Evolutionary conservation across 164 flowering plant species (phyloP).

Genomic region (Chimonanthus salicifolius): DNA sequence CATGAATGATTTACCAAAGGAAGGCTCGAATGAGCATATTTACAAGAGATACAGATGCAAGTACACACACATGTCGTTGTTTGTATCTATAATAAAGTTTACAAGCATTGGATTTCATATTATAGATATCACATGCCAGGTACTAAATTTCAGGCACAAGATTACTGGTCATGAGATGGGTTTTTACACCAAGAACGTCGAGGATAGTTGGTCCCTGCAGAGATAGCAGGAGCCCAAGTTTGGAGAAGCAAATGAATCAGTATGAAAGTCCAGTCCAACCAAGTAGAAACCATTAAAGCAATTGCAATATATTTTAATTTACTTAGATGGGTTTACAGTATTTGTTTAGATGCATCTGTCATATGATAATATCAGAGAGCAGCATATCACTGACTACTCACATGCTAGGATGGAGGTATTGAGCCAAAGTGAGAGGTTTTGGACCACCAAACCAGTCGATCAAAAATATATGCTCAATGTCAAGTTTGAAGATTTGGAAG

Average conservation of each 20-base stretch:
- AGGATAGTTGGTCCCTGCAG: not conserved
- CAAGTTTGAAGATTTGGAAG: conserved; percentile 69
- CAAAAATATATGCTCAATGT: conserved; percentile 68
- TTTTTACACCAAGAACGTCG: not conserved
- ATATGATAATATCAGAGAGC: no score
- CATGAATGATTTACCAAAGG: not conserved
- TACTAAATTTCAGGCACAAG: no score
- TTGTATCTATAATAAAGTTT: not conserved
- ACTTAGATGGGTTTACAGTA: not conserved
- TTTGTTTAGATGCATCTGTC: not conserved
- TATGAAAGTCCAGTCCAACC: not conserved
- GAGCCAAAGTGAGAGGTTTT: conserved; percentile 64
- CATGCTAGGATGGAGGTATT: conserved; percentile 52
- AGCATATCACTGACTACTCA: conserved; percentile 30
- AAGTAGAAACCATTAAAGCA: not conserved
- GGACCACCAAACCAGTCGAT: conserved; percentile 88
- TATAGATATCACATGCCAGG: not conserved
- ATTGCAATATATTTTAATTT: no score
- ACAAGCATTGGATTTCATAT: not conserved
- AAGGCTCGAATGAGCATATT: not conserved
- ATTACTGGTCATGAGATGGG: not conserved
- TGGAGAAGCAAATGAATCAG: not conserved
- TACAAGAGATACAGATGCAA: not conserved
- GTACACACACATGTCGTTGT: not conserved
- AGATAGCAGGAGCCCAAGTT: not conserved